Base-by-base conservation (phyloP, 345 rosid genomes). In the Kandelia obovata region DNA sequence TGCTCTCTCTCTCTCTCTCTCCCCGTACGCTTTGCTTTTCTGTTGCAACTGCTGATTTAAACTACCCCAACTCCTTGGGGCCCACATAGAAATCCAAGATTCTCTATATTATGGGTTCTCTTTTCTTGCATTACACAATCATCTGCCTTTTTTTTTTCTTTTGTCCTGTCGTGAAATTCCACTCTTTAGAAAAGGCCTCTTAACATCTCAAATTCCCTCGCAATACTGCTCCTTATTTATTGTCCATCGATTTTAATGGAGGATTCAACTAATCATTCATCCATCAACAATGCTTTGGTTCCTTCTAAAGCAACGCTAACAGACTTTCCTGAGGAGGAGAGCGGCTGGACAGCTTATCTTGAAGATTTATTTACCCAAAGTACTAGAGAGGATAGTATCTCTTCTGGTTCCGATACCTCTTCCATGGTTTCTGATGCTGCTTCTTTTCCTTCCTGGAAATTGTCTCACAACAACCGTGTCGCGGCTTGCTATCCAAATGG, bases 331-430 rank as follows among this genome's bases (percentile, higher is more conserved):
- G 75, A 82, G 31, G 92, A 89, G 31, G 96, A 90, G 77, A 92
- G 98, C 72, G 96, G 98, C 0, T 92, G 98, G 98, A 90, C 96
- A 7, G 76, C 91, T 69, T 87, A 87, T 79, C 84, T 92, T 60
- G 85, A 86, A 26, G 98, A 88, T 77, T 88, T 84, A 70, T 80
- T 88, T 51, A 70, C 74, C 35, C 68, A 80, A 5, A 57, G 46
- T 39, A 39, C 46, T 2, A 11, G 34, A 57, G 71, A 35, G 64
- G 49, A 66, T 11, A 63, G 76, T 69, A 77, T 75, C 21, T 78
- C 77, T 75, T 85, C 87, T 13, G 76, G 85, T 69, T 75, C 66
- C 59, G 73, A 70, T 26, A 77, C 64, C 68, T 81, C 86, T 78
- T 87, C 98, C 31, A 67, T 92, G 73, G 79, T 88, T 72, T 90